Evolutionary conservation across 768 basidiomycete genomes (phyloP).

Genomic region (Mycena indigotica): DNA sequence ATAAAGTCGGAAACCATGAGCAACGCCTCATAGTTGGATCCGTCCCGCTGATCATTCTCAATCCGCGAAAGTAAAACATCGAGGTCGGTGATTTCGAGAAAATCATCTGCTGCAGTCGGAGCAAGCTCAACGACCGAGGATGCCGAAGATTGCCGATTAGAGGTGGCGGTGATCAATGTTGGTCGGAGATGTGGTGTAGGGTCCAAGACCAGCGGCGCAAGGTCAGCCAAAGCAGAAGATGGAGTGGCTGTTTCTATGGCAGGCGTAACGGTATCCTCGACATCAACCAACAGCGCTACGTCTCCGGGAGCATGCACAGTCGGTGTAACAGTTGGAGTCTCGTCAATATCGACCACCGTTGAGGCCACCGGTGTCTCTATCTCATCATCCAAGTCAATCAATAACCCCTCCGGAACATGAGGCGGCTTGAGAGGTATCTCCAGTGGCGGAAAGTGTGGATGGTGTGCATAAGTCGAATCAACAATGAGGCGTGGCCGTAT

Average conservation of each 20-base stretch:
- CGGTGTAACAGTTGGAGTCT: conserved; percentile 1
- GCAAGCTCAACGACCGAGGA: conserved; percentile 14
- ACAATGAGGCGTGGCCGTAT: conserved; percentile 36
- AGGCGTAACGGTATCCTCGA: not conserved
- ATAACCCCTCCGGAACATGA: conserved; percentile 49
- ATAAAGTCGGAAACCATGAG: conserved; percentile 63
- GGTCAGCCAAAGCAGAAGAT: too few relatives aligned
- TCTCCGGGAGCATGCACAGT: not conserved
- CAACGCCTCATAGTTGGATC: conserved; percentile 68
- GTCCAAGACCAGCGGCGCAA: too few relatives aligned
- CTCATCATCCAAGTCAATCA: conserved; percentile 52
- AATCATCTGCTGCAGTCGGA: conserved; percentile 16
- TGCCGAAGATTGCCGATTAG: conserved; percentile 16
- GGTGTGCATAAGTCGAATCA: conserved; percentile 39
- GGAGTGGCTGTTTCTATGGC: not conserved
- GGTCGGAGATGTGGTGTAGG: too few relatives aligned
- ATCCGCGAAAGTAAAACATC: conserved; percentile 62
- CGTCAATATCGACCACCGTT: not conserved
- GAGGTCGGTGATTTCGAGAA: conserved; percentile 58
- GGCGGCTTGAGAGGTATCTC: conserved; percentile 20
- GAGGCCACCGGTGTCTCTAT: not conserved
- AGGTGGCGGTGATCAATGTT: conserved; percentile 3
- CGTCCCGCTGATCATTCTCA: conserved; percentile 47
- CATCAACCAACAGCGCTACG: not conserved
- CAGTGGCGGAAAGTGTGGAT: conserved; percentile 25